Base-by-base conservation (phyloP, 2,329 filamentous ascomycete genomes). In the Fusarium paranaense region DNA sequence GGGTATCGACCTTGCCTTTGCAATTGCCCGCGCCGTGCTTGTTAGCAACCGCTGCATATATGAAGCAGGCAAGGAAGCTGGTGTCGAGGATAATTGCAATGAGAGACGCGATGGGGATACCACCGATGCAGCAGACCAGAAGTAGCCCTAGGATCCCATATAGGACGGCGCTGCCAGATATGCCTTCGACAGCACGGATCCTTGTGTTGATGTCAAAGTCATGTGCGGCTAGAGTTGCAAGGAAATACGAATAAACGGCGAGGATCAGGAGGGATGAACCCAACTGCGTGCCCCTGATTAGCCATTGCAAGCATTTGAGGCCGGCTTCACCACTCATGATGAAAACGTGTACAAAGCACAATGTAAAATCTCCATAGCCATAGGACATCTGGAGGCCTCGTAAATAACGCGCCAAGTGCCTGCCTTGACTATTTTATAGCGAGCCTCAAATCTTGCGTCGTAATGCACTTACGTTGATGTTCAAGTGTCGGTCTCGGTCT, bases 221-320 rank as follows among this genome's bases (percentile, higher is more conserved):
- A 82, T 94, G 90, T 77, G 92, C 89, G 66, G 88, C 81, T 20
- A 95, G 88, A 13, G 92, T 89, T 13, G 92, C 90, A 56, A 98
- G 90, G 87, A 94, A 97, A 87, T 97, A 97, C 60, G 91, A 91
- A 86, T 92, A 95, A 78, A 96, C 89, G 72, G 89, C 92, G 70
- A 98, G 89, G 67, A 95, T 88, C 72, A 97, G 87, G 66, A 87
- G 90, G 18, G 92, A 87, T 81, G 90, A 93, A 80, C 90, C 87
- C 82, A 97, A 92, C 78, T 94, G 90, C 65, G 97, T 84, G 74
- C 88, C 83, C 75, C 95, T 93, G 78, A 97, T 85, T 80, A 91
- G 86, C 80, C 92, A 92, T 79, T 94, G 92, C 40, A 88, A 63
- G 65, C 88, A 82, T 78, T 94, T 94, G 75, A 97, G 89, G 76